Base-by-base conservation (phyloP, 2,329 filamentous ascomycete genomes). In the Trichocomaceae sp. region DNA sequence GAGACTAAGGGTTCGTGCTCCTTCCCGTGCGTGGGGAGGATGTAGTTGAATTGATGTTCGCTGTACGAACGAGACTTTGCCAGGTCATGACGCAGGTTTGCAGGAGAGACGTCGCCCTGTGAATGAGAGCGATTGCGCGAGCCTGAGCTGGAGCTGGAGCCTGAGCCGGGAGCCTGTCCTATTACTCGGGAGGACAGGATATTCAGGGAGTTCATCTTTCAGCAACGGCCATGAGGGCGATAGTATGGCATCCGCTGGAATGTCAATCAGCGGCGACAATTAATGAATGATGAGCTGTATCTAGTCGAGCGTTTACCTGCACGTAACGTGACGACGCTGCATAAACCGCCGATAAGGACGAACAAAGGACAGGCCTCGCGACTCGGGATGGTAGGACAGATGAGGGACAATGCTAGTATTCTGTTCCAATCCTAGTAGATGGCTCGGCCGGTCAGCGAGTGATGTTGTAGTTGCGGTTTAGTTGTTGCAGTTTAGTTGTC, bases 171-270 rank as follows among this genome's bases (percentile, higher is more conserved):
- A 60, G 80, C 79, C 68, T 77, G 78, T 67, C 82, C 81, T 68
- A 84, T 82, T 70, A 91, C 88, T 76, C 87, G 86, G 71, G 88
- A 84, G 67, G 90, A 93, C 72, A 96, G 83, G 72, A 96, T 89
- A 77, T 93, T 95, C 78, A 96, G 80, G 66, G 91, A 95, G 84
- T 96, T 96, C 92, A 96, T 96, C 76, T 81, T 88, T 78, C 74
- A 72, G 68, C 65, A 62, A 62, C 66, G 69, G 75, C 74, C 77
- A 79, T 79, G 68, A 69, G 72, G 68, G 62, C 64, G 65, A 62
- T 13, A 2, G 22, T 61, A 42, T 62, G 66, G 60, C 63, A 65
- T 67, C 64, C 68, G 66, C 61, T 71, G 68, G 72, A 63, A 51
- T 60, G 37, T 41, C 37, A 42, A 20, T 42, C n/a, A n/a, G n/a